A percentile compares a stretch with the other conserved stretches of the same genome.
Evolutionary conservation across 345 rosid species (phyloP).

Genomic region (Euclidium syriacum): DNA sequence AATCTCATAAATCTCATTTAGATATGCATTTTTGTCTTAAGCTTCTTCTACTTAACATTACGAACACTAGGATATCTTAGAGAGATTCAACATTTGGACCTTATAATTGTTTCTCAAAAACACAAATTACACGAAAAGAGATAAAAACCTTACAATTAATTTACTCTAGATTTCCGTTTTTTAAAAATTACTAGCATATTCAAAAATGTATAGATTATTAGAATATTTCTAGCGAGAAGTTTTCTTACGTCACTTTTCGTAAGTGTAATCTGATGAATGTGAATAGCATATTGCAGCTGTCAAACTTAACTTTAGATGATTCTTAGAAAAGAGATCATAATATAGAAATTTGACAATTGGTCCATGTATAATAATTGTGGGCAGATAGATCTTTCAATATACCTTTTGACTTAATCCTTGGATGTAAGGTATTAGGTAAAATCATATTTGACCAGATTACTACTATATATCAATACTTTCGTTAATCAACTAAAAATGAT

Average conservation of each 20-base stretch:
- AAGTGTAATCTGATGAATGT: conserved; percentile 13
- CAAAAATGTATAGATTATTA: too few relatives aligned
- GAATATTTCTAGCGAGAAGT: too few relatives aligned
- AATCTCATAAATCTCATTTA: conserved; percentile 5
- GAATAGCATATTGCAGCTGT: conserved; percentile 11
- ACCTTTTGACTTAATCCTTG: conserved; percentile 21
- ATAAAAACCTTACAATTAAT: too few relatives aligned
- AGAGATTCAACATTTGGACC: not conserved
- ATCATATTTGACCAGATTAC: not conserved
- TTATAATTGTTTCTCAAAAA: not conserved
- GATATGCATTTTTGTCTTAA: conserved; percentile 15
- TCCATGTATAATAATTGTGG: conserved; percentile 8
- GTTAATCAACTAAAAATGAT: not conserved
- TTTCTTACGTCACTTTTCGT: too few relatives aligned
- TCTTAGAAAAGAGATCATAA: not conserved
- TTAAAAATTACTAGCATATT: too few relatives aligned
- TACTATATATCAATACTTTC: not conserved
- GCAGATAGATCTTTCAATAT: conserved; percentile 17
- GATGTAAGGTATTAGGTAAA: conserved; percentile 20
- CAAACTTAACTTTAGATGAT: not conserved
- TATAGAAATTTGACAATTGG: conserved; percentile 2
- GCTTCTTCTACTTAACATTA: not conserved
- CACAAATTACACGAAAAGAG: too few relatives aligned
- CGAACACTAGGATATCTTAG: not conserved
- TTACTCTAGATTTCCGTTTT: too few relatives aligned